Percentiles rank a stretch among this genome's conserved stretches.
These are phyloP conservation scores for Lentithecium fluviatile DNA, from an alignment of 495 filamentous ascomycete species.

Conservation along the genomic window DNA sequence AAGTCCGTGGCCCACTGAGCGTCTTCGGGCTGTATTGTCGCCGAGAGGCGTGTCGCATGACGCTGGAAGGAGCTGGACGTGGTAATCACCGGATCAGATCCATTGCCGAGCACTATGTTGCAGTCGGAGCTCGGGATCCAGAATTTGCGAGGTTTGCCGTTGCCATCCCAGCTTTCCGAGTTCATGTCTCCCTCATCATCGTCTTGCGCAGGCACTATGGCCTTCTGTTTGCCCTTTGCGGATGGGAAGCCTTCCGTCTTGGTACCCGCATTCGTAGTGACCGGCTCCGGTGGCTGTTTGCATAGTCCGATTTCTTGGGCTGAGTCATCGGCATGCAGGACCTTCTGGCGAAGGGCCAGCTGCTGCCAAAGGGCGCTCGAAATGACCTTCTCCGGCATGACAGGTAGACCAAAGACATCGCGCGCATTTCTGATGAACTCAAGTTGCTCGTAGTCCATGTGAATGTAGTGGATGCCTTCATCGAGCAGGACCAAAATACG, in stretches of 20 bases:
- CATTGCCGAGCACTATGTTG: slow-evolving; percentile 58
- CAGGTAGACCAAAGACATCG: slow-evolving; percentile 55
- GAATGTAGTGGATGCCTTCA: slow-evolving; percentile 62
- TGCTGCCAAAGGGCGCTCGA: slow-evolving; percentile 57
- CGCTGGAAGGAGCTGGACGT: slow-evolving; percentile 45
- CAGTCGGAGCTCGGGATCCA: slow-evolving; percentile 59
- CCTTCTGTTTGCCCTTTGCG: slow-evolving; percentile 47
- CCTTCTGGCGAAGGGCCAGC: slow-evolving; percentile 55
- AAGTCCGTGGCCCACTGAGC: slow-evolving; percentile 54
- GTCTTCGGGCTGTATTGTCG: slow-evolving; percentile 51
- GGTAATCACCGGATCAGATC: slow-evolving; percentile 46
- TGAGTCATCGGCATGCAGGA: slow-evolving; percentile 54
- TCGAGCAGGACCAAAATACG: slow-evolving; percentile 58
- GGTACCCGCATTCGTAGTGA: slow-evolving; percentile 2
- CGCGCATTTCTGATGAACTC: slow-evolving; percentile 53
- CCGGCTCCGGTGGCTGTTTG: slow-evolving; percentile 38
- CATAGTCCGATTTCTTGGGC: slow-evolving; percentile 51
- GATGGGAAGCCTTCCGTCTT: slow-evolving; percentile 14
- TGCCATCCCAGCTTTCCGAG: slow-evolving; percentile 53
- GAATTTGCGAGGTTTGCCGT: slow-evolving; percentile 55
- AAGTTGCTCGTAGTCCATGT: slow-evolving; percentile 59
- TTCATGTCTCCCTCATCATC: slow-evolving; percentile 39
- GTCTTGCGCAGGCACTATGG: slow-evolving; percentile 2
- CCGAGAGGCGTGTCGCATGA: slow-evolving; percentile 46
- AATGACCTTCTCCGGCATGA: slow-evolving; percentile 55